Evolutionary conservation across 768 basidiomycete genomes (phyloP).

Genomic region (Myochromella boudieri): DNA sequence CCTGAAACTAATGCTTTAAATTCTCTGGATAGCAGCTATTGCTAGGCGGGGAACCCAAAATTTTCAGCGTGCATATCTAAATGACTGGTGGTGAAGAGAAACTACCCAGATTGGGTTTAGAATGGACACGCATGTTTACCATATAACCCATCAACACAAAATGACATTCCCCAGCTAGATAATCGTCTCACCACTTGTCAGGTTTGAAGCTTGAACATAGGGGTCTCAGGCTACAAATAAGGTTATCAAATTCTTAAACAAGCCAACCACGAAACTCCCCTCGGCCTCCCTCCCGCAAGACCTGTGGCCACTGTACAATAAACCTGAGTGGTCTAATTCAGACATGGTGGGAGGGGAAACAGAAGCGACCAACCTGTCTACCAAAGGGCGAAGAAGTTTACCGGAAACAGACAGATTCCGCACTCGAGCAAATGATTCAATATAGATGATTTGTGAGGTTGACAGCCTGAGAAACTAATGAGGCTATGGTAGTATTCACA

Average conservation of each 20-base stretch:
- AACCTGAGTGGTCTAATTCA: conserved; percentile 49
- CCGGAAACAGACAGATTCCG: conserved; percentile 79
- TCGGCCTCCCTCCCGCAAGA: conserved; percentile 38
- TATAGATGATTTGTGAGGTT: conserved; percentile 76
- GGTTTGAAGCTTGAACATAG: too few relatives aligned
- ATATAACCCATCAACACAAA: too few relatives aligned
- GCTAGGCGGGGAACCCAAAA: too few relatives aligned
- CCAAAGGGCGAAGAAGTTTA: conserved; percentile 75
- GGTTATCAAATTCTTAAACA: conserved; percentile 52
- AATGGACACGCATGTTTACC: too few relatives aligned
- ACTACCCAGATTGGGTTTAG: too few relatives aligned
- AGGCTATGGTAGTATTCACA: conserved; percentile 9
- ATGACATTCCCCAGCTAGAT: too few relatives aligned
- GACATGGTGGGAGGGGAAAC: neutral
- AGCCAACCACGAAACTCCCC: conserved; percentile 65
- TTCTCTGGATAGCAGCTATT: too few relatives aligned
- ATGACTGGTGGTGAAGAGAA: too few relatives aligned
- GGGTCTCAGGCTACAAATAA: neutral
- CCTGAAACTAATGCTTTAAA: too few relatives aligned
- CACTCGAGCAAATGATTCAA: conserved; percentile 94
- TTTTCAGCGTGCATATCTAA: too few relatives aligned
- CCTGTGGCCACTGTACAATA: conserved; percentile 85
- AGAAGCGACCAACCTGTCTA: conserved; percentile 59
- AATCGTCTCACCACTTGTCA: neutral
- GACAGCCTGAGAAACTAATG: conserved; percentile 71